These are phyloP conservation scores for Solanum medicagineum DNA, from an alignment of 257 asterid species.

Conservation along the genomic window DNA sequence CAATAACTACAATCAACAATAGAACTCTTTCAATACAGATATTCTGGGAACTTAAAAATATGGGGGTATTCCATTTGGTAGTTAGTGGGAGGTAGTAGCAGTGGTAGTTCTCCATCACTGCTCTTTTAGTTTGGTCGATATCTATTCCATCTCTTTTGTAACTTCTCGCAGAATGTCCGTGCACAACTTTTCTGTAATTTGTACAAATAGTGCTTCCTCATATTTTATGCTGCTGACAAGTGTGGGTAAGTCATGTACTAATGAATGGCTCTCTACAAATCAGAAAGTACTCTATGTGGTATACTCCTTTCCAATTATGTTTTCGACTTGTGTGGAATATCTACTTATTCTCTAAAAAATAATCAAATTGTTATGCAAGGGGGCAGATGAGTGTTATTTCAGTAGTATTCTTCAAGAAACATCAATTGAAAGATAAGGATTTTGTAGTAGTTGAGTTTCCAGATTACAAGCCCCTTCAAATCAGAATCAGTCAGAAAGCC, in stretches of 20 bases:
- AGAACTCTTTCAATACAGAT: not conserved
- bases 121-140: not conserved
- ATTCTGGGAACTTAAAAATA: not conserved
- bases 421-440: not conserved
- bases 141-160: not conserved
- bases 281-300: not conserved
- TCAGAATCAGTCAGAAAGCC: not conserved
- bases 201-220: not conserved
- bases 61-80: not conserved
- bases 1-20: not conserved
- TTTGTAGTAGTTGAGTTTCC: not conserved
- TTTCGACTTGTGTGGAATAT: not conserved
- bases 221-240: not conserved
- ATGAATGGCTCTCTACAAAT: not conserved
- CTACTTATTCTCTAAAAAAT: not conserved
- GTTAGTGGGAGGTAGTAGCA: not conserved
- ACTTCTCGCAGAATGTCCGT: not conserved
- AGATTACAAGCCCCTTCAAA: not conserved
- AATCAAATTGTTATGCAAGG: not conserved
- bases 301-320: not conserved
- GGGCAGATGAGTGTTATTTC: not conserved
- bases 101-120: not conserved
- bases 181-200: not conserved
- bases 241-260: not conserved
- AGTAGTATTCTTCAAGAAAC: not conserved